Evolutionary conservation across 2,329 filamentous ascomycete genomes (phyloP).

Genomic region (Fusarium nematophilum): DNA sequence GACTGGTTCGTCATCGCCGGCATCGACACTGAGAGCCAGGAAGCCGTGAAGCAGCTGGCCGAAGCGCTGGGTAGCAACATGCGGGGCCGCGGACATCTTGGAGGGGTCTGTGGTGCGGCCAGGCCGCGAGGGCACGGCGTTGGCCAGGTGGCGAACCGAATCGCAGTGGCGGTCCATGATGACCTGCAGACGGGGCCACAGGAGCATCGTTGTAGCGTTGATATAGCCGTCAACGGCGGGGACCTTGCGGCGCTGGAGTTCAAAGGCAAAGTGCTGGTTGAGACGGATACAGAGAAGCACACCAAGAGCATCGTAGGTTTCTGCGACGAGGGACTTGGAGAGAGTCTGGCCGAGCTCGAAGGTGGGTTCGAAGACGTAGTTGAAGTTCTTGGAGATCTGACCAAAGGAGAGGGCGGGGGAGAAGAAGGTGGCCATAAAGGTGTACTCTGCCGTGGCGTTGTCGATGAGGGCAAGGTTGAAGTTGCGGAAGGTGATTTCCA

Average conservation of each 20-base stretch:
- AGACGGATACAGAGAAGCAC: conserved; percentile 90
- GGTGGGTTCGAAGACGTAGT: conserved; percentile 89
- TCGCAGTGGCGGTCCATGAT: conserved; percentile 95
- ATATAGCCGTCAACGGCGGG: conserved; percentile 91
- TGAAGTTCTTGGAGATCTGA: conserved; percentile 83
- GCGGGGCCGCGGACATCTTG: conserved; percentile 82
- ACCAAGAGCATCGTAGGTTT: conserved; percentile 86
- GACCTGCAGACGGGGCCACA: conserved; percentile 95
- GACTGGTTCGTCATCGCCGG: conserved; percentile 94
- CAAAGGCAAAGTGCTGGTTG: conserved; percentile 94
- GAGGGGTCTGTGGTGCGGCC: conserved; percentile 63
- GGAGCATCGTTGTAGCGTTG: conserved; percentile 93
- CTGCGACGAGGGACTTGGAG: conserved; percentile 79
- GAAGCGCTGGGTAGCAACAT: conserved; percentile 94
- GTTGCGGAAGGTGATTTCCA: conserved; percentile 91
- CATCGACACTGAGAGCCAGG: conserved; percentile 84
- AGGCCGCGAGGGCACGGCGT: conserved; percentile 60
- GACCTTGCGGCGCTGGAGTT: conserved; percentile 89
- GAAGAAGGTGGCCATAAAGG: conserved; percentile 92
- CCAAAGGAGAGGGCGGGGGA: conserved; percentile 79
- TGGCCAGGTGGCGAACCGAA: conserved; percentile 76
- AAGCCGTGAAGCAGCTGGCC: conserved; percentile 91
- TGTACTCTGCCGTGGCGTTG: conserved; percentile 94
- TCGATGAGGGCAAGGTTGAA: conserved; percentile 95
- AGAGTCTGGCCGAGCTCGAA: conserved; percentile 84